Conservation (phyloP, 2,329 filamentous ascomycete genomes). For the Lasiodiplodia theobromae region DNA sequence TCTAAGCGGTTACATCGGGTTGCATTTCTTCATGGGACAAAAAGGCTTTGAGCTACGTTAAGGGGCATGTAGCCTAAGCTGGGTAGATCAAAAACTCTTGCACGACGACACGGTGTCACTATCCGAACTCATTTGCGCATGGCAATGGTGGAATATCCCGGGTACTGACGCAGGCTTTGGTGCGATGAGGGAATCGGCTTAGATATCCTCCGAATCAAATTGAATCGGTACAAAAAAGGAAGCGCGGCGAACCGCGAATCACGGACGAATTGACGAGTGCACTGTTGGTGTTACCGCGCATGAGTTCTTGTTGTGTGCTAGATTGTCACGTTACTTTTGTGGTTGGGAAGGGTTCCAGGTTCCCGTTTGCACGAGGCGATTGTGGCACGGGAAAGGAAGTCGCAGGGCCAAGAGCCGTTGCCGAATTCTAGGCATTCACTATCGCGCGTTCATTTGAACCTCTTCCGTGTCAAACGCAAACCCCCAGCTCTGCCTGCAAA, state of each 20-base stretch:
- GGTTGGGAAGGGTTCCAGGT: background rate
- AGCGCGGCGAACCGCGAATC: background rate
- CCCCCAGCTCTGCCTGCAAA: background rate
- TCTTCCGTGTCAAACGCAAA: background rate
- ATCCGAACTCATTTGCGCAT: slow-evolving; percentile 22
- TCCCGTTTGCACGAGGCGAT: background rate
- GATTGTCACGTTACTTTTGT: background rate
- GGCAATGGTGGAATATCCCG: slow-evolving; percentile 27
- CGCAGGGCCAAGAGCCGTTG: background rate
- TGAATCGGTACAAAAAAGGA: slow-evolving; percentile 18
- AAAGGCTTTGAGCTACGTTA: slow-evolving; percentile 28
- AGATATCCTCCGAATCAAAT: slow-evolving; percentile 30
- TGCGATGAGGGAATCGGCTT: slow-evolving; percentile 27
- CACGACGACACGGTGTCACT: slow-evolving; percentile 30
- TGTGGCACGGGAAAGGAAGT: background rate
- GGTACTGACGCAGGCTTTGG: slow-evolving; percentile 24
- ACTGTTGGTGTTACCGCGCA: background rate
- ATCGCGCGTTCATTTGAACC: background rate
- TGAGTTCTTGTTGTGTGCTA: background rate
- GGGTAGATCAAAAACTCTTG: slow-evolving; percentile 31
- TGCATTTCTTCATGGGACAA: slow-evolving; percentile 32
- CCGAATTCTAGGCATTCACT: background rate
- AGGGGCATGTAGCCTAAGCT: slow-evolving; percentile 31
- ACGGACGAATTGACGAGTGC: background rate
- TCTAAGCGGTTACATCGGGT: slow-evolving; percentile 66